A percentile compares a stretch with the other conserved stretches of the same genome.
phyloP scores from a whole-genome alignment of 148 eudicot genomes.

The Amaranthus cruentus region DNA sequence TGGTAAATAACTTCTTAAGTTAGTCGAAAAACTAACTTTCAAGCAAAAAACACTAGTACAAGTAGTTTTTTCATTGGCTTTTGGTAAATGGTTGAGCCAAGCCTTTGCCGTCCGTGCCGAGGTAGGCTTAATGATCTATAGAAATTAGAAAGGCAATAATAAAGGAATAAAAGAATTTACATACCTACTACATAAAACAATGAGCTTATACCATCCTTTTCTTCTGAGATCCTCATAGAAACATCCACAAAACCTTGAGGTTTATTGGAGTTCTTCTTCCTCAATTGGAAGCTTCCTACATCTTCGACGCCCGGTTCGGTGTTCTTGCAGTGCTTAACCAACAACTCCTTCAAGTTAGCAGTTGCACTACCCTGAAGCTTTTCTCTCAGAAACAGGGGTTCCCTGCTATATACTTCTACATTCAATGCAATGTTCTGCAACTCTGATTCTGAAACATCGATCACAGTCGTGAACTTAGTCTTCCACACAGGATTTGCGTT shows the following conservation, averaged over 20 bases:
- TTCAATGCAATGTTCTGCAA: conserved; percentile 38
- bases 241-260: conserved; percentile 79
- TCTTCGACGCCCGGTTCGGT: conserved; percentile 44
- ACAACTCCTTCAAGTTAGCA: conserved; percentile 54
- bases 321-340: conserved; percentile 35
- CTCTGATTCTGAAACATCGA: conserved; percentile 41
- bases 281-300: conserved; percentile 78
- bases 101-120: no score
- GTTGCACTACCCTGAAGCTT: conserved; percentile 61
- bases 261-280: conserved; percentile 49
- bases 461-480: conserved; percentile 51
- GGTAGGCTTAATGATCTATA: no score
- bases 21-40: no score
- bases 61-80: no score
- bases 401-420: conserved; percentile 78
- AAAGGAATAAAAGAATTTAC: conserved; percentile 2
- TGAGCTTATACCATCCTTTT: conserved; percentile 43
- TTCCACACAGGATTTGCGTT: conserved; percentile 71
- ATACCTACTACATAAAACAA: conserved; percentile 44
- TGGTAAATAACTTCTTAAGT: no score
- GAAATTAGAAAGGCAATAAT: background rate
- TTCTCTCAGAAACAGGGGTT: conserved; percentile 64
- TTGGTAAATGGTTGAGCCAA: no score
- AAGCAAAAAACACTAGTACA: no score
- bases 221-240: conserved; percentile 58